Conservation (phyloP, 179 eudicot species). For the Beta corolliflora region DNA sequence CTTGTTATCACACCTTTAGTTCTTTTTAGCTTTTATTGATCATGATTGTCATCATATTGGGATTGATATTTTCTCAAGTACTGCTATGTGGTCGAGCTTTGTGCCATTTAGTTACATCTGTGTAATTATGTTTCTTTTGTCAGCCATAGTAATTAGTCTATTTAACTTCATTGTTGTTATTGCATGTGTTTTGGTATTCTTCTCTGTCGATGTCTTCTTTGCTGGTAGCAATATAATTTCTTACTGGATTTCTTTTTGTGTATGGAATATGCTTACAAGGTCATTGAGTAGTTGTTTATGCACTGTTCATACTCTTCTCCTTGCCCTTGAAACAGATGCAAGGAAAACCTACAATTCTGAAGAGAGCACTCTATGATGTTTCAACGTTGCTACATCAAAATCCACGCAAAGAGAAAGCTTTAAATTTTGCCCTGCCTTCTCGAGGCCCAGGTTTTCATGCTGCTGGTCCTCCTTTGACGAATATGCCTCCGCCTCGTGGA, state of each 20-base stretch:
- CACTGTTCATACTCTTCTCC: neutral
- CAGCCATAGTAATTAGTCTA: neutral
- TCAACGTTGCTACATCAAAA: slow-evolving; percentile 78
- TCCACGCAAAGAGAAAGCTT: slow-evolving; percentile 77
- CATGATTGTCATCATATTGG: no score
- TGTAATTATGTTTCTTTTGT: neutral
- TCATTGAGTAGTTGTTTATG: neutral
- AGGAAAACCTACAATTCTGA: slow-evolving; percentile 60
- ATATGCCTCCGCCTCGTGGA: slow-evolving; percentile 45
- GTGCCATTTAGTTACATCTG: neutral
- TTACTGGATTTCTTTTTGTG: neutral
- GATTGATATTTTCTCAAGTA: no score
- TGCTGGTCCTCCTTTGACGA: slow-evolving; percentile 44
- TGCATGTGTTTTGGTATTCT: neutral
- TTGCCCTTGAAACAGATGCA: slow-evolving; percentile 50
- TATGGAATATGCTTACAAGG: slow-evolving; percentile 15
- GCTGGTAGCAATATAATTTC: neutral
- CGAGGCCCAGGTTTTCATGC: slow-evolving; percentile 50
- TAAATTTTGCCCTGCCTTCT: slow-evolving; percentile 40
- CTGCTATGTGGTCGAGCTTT: no score
- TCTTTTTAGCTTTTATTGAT: no score
- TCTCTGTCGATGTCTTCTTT: neutral
- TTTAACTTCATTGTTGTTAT: neutral
- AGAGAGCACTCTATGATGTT: slow-evolving; percentile 72
- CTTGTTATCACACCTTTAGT: no score